Percentiles rank a stretch among this genome's conserved stretches.
These are phyloP conservation scores for Kodamaea ohmeri DNA, from an alignment of 1,139 yeast genomes.

Conservation along the genomic window DNA sequence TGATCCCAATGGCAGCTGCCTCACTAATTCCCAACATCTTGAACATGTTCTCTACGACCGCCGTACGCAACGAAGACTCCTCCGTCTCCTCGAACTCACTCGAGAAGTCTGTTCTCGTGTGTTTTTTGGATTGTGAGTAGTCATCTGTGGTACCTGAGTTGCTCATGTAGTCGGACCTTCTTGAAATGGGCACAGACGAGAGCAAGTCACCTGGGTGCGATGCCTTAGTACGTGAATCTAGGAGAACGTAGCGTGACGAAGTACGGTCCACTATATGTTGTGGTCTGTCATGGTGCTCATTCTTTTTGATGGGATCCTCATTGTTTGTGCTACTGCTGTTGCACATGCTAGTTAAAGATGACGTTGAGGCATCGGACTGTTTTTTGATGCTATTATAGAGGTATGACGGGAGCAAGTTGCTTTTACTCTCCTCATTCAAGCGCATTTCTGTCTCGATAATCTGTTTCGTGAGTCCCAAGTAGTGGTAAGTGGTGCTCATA, in stretches of 20 bases:
- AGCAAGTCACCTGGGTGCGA: slow-evolving; percentile 81
- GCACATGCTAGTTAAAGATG: neutral
- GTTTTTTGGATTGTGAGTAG: slow-evolving; percentile 11
- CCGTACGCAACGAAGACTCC: slow-evolving; percentile 64
- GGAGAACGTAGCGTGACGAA: slow-evolving; percentile 60
- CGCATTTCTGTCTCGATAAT: slow-evolving; percentile 73
- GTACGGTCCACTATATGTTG: slow-evolving; percentile 9
- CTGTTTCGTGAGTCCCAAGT: slow-evolving; percentile 80
- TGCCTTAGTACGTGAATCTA: slow-evolving; percentile 56
- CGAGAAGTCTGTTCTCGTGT: slow-evolving; percentile 27
- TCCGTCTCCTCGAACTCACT: slow-evolving; percentile 71
- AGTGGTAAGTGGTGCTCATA: slow-evolving; percentile 82
- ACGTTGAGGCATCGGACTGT: slow-evolving; percentile 19
- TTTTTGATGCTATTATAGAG: slow-evolving; percentile 56
- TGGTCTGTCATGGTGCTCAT: slow-evolving; percentile 2
- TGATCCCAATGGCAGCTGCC: slow-evolving; percentile 9
- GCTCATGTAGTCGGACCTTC: slow-evolving; percentile 37
- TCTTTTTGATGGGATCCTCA: neutral
- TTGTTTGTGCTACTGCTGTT: neutral
- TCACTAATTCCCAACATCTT: slow-evolving; percentile 66
- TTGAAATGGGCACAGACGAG: slow-evolving; percentile 75
- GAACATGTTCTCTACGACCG: slow-evolving; percentile 75
- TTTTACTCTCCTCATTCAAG: slow-evolving; percentile 43
- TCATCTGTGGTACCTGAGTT: slow-evolving; percentile 10
- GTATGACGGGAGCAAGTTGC: slow-evolving; percentile 53